Evolutionary conservation across 768 basidiomycete genomes (phyloP).

Genomic region (Amanita molliuscula): DNA sequence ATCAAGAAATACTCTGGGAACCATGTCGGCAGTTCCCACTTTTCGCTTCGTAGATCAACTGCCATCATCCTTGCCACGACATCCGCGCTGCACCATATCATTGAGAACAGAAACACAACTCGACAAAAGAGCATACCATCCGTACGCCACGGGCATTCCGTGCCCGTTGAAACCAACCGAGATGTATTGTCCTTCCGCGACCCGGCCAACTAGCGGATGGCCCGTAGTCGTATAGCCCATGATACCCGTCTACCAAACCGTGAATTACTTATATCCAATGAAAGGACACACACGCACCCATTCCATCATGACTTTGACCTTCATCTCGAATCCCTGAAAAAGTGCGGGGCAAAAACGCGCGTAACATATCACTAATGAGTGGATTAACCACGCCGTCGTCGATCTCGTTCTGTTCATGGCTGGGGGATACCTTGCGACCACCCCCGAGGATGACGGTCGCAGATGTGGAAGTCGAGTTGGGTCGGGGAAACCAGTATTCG

Average conservation of each 20-base stretch:
- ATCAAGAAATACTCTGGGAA: constrained; percentile 45
- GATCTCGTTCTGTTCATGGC: constrained; percentile 36
- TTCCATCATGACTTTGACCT: constrained; percentile 56
- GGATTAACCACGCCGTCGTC: constrained; percentile 51
- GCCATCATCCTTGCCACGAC: constrained; percentile 48
- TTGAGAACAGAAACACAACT: not conserved
- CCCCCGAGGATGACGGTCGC: constrained; percentile 72
- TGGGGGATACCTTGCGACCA: constrained; percentile 35
- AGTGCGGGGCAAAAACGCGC: constrained; percentile 47
- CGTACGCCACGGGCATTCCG: constrained; percentile 71
- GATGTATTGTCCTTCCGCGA: constrained; percentile 53
- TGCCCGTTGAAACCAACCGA: constrained; percentile 69
- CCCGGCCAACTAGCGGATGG: constrained; percentile 58
- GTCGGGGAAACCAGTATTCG: constrained; percentile 80
- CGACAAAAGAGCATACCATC: constrained; percentile 37
- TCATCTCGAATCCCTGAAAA: constrained; percentile 45
- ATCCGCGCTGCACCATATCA: constrained; percentile 43
- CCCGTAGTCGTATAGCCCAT: constrained; percentile 59
- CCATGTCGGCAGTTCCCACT: constrained; percentile 52
- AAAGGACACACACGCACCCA: constrained; percentile 43
- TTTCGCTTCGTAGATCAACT: constrained; percentile 30
- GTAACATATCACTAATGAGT: constrained; percentile 35
- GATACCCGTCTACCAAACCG: constrained; percentile 55
- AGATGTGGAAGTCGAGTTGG: constrained; percentile 17
- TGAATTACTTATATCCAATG: too few species aligned